Base-by-base conservation (phyloP, 345 rosid genomes). In the Limnanthes douglasii region DNA sequence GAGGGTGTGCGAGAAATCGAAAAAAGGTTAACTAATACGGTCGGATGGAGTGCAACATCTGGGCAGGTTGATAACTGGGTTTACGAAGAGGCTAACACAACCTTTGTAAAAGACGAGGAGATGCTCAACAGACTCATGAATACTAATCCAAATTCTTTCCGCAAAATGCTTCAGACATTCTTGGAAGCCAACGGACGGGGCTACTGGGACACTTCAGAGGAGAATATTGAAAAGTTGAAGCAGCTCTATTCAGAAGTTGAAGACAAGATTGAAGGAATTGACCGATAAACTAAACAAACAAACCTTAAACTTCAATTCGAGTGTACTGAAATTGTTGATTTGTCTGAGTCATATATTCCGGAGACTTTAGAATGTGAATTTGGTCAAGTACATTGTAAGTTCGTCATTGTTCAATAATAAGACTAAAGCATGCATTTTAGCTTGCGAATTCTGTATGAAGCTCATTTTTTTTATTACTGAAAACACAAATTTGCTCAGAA, bases 21-120 rank as follows among this genome's bases (percentile, higher is more conserved):
- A 76, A 90, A 90, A 70, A 58, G 98, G 46, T 75, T 90, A 4
- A 74, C 94, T 2, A 84, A 90, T 37, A 90, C 94, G 0, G 98
- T 90, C 2, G 98, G 98, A 37, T 90, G 98, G 98, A 90, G 95
- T 56, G 98, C 95, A 39, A 90, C 98, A 0, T 90, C 95, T 0
- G 95, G 98, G 18, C 95, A 90, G 57, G 98, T 90, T 1, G 98
- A 90, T 65, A 84, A 90, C 50, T 84, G 95, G 95, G 98, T 84
- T 0, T 80, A 90, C 11, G 95, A 90, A 18, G 98, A 90, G 45
- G 98, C 95, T 4, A 90, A 84, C 73, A 13, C 95, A 4, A 90
- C 98, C 1, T 90, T 90, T 70, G 74, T 90, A 31, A 50, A 90
- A 53, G 98, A 90, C 31, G 86, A 90, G 72, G 80, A 80, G 43